phyloP scores from a whole-genome alignment of 148 eudicot species.

The Drosera capensis region DNA sequence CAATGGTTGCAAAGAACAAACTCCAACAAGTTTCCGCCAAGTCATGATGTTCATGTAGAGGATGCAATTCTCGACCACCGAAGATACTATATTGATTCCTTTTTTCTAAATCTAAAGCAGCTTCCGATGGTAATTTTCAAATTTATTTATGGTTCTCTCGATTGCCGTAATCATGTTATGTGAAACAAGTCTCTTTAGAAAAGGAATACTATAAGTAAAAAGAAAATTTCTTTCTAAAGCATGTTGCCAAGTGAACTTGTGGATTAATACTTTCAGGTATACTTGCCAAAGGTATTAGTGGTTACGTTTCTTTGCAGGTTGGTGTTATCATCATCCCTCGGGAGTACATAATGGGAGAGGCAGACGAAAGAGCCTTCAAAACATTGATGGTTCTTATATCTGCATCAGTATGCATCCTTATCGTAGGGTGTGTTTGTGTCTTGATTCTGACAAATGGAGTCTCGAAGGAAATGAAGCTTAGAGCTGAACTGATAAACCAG shows the following conservation, averaged over 20 bases:
- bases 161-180: not conserved
- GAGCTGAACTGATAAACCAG: constrained; percentile 83
- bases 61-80: constrained; percentile 52
- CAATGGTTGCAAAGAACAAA: constrained; percentile 46
- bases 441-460: constrained; percentile 89
- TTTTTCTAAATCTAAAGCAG: constrained; percentile 72
- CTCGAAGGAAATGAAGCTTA: constrained; percentile 93
- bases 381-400: constrained; percentile 72
- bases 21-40: constrained; percentile 34
- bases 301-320: constrained; percentile 31
- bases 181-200: not conserved
- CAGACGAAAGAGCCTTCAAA: constrained; percentile 65
- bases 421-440: constrained; percentile 82
- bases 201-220: too few species aligned
- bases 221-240: too few species aligned
- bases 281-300: not conserved
- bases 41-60: constrained; percentile 65
- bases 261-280: not conserved
- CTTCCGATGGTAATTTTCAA: constrained; percentile 71
- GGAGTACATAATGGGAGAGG: constrained; percentile 89
- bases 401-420: constrained; percentile 64
- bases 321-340: constrained; percentile 89
- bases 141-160: not conserved
- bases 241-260: not conserved
- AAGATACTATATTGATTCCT: constrained; percentile 78